Evolutionary conservation across 106 monocot species (phyloP).

Genomic region (Dioscorea zingiberensis): DNA sequence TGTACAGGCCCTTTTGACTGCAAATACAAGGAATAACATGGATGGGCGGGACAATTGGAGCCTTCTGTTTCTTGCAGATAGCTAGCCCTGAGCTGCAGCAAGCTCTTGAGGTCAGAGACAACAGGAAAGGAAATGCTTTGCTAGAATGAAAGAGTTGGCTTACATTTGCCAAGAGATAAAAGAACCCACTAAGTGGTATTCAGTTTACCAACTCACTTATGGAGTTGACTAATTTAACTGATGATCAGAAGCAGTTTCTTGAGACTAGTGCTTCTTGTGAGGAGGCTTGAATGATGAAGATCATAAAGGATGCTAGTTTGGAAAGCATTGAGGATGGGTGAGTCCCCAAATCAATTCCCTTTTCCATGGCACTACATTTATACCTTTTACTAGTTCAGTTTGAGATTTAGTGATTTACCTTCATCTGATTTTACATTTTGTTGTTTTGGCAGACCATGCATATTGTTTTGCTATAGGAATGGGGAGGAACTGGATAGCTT

Average conservation of each 20-base stretch:
- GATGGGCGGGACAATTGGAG: slow-evolving; percentile 69
- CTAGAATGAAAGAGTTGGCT: slow-evolving; percentile 92
- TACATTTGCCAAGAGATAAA: slow-evolving; percentile 91
- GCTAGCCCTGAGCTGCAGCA: slow-evolving; percentile 86
- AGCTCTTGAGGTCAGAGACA: slow-evolving; percentile 85
- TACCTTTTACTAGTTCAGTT: not conserved
- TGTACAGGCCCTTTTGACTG: slow-evolving; percentile 83
- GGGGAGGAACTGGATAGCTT: too few species aligned
- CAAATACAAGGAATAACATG: slow-evolving; percentile 65
- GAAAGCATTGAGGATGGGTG: slow-evolving; percentile 82
- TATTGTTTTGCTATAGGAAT: too few species aligned
- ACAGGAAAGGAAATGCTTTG: slow-evolving; percentile 76
- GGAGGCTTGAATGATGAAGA: slow-evolving; percentile 74
- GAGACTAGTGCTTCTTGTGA: slow-evolving; percentile 83
- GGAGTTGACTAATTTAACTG: slow-evolving; percentile 68
- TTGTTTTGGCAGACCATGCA: too few species aligned
- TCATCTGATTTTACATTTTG: too few species aligned
- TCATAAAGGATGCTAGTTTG: slow-evolving; percentile 60
- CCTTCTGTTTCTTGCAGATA: slow-evolving; percentile 93
- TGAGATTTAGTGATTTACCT: too few species aligned
- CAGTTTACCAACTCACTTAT: slow-evolving; percentile 76
- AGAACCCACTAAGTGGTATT: slow-evolving; percentile 83
- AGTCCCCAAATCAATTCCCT: too few species aligned
- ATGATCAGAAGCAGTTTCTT: slow-evolving; percentile 92
- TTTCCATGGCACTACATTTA: too few species aligned